A percentile compares a stretch with the other conserved stretches of the same genome.
Conservation (phyloP, 2,329 filamentous ascomycete species). For the Colletotrichum filicis region DNA sequence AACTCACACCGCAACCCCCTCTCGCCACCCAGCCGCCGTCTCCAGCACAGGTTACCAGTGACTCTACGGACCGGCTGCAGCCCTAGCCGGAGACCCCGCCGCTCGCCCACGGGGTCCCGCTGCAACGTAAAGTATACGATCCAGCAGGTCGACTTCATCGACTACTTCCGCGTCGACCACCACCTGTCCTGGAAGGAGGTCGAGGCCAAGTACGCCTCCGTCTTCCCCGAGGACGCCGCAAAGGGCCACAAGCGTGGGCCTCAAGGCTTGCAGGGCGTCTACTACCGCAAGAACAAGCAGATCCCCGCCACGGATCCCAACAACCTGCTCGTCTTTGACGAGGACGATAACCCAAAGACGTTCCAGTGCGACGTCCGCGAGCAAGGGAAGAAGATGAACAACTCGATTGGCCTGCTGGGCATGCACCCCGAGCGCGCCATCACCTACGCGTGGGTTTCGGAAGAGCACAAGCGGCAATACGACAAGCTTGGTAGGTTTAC, state of each 20-base stretch:
- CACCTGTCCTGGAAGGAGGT: constrained; percentile 37
- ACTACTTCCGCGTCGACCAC: constrained; percentile 36
- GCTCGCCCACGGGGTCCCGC: constrained; percentile 33
- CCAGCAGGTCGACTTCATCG: constrained; percentile 37
- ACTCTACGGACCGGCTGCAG: constrained; percentile 21
- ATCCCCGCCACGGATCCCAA: constrained; percentile 34
- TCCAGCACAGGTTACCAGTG: constrained; percentile 25
- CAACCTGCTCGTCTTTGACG: constrained; percentile 36
- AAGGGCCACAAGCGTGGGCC: constrained; percentile 35
- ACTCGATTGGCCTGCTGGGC: constrained; percentile 41
- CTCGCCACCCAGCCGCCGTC: constrained; percentile 22
- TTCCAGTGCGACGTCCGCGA: constrained; percentile 39
- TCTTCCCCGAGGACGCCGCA: constrained; percentile 34
- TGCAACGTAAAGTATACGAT: constrained; percentile 38
- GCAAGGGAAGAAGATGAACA: constrained; percentile 40
- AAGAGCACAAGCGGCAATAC: constrained; percentile 39
- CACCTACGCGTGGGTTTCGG: constrained; percentile 45
- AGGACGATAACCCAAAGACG: constrained; percentile 34
- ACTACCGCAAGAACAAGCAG: constrained; percentile 38
- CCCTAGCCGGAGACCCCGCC: constrained; percentile 30
- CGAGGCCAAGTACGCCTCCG: constrained; percentile 35
- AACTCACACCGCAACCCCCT: constrained; percentile 19
- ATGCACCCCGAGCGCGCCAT: constrained; percentile 48
- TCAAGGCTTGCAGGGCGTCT: constrained; percentile 35
- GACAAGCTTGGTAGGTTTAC: constrained; percentile 41